Base-by-base conservation (phyloP, 768 basidiomycete species). In the Termitomyces sp. region DNA sequence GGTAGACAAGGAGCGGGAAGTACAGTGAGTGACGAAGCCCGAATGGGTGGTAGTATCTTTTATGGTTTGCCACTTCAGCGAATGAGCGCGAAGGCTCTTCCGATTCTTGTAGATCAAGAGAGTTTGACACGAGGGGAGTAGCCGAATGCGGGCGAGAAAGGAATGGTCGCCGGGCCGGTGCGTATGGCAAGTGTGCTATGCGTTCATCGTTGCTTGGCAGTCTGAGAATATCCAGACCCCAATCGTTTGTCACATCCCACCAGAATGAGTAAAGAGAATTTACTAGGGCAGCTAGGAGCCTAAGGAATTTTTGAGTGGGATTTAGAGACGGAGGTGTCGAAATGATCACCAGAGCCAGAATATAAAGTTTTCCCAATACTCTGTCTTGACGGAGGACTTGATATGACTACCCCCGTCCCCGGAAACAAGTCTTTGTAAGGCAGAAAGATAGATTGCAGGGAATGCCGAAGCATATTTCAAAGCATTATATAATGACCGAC, bases 201-300 rank as follows among this genome's bases (percentile, higher is more conserved):
- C 70, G 71, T 60, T 71, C 69, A 54, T 71, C 66, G 52, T 70
- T 63, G 59, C 71, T 62, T 42, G 69, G 66, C 36, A 71, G 63
- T 57, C 80, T 81, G 61, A 98, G 76, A 47, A 98, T 76, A 49
- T 87, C 84, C 58, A 99, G 80, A 5, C 97, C 97, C 96, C 96
- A 99, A 71, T 99, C 97, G 72, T 96, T 92, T 52, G 93, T 94
- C 47, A 98, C 83, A 74, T 98, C 97, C 97, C 97, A 99, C 92
- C 94, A 99, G 73, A 96, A 98, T 3, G 95, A 96, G 74, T 94
- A 99, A 36, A 91, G 72, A 3, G 96, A 96, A 74, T 98, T 98
- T 68, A 96, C 72, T 40, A 84, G 81, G 29, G 93, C 95, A 10
- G 88, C 84, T 49, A 97, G 73, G 15, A 98, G 73, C 95, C 94